Conservation (phyloP, 106 monocot genomes). For the Ottelia alismoides region DNA sequence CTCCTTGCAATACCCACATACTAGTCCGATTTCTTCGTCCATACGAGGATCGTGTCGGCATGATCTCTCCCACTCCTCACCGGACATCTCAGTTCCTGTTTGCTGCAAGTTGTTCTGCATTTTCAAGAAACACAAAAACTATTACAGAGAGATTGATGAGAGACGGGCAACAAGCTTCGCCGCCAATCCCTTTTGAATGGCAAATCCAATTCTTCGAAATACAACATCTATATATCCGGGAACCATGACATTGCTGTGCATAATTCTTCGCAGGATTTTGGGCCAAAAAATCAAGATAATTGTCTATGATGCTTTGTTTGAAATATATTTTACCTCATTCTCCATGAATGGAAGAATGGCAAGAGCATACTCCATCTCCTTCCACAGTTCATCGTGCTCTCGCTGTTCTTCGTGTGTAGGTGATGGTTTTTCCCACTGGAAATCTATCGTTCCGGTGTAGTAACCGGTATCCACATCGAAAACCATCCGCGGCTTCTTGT, state of each 20-base stretch:
- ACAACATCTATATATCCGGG: not conserved
- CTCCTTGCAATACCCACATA: slow-evolving; percentile 42
- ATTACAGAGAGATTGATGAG: not conserved
- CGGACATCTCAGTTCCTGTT: slow-evolving; percentile 11
- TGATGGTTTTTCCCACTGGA: slow-evolving; percentile 32
- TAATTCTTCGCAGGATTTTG: not conserved
- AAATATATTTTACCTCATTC: slow-evolving; percentile 30
- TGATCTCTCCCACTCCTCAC: not conserved
- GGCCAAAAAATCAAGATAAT: not conserved
- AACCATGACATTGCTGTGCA: not conserved
- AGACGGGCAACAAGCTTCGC: no score
- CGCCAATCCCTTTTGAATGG: not conserved
- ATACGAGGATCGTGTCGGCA: slow-evolving; percentile 52
- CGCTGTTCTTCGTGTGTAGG: slow-evolving; percentile 15
- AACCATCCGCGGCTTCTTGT: slow-evolving; percentile 4
- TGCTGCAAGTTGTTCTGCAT: slow-evolving; percentile 9
- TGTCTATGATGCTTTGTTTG: not conserved
- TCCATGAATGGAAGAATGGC: slow-evolving; percentile 34
- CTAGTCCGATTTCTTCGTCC: slow-evolving; percentile 51
- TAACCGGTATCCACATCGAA: slow-evolving; percentile 1
- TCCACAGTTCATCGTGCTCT: slow-evolving; percentile 64
- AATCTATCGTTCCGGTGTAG: slow-evolving; percentile 20
- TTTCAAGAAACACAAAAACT: not conserved
- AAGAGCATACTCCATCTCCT: slow-evolving; percentile 61
- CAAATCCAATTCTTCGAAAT: no score